Evolutionary conservation across 306 rosid genomes (phyloP), one percentile per base, ranked within the genome.

Genomic region (Sophora flavescens): DNA sequence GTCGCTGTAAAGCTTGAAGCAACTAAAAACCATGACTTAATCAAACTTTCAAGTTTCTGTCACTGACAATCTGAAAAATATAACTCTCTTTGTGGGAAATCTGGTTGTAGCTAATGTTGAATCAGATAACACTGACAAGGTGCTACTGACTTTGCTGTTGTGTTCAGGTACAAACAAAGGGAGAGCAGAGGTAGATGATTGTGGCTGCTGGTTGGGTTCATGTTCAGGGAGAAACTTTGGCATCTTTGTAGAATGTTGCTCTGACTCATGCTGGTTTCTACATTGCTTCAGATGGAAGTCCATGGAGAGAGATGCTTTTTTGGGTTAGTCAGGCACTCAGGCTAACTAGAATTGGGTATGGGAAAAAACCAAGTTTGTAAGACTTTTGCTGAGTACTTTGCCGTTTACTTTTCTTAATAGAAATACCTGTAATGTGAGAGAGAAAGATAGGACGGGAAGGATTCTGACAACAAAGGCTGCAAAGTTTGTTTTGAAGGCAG

Each of bases 221-320:
- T n/a, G 64, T 38, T 90, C 86, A 65, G 81, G 78, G 32, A 84
- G 73, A 45, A 93, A 91, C 84, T 86, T 92, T 79, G 93, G 96
- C 83, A 91, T 87, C 87, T 92, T 91, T 66, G 93, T 86, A 75
- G 93, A 88, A 85, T 90, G 89, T 52, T 85, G 87, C 65, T 89
- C 99, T 92, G 99, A 89, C 93, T 89, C 96, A 66, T 77, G 73
- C 87, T 91, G 96, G 86, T 86, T 78, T 79, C 95, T 92, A 95
- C 99, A 89, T 86, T 92, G 91, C 89, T 86, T 91, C 86, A 86
- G 85, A 81, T 82, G 79, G 63, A 91, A 92, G 96, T 92, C 99
- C 99, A 96, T 92, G n/a, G n/a, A n/a, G n/a, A n/a, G n/a, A n/a
- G n/a, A n/a, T n/a, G n/a, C n/a, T n/a, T n/a, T n/a, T n/a, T n/a